phyloP scores from a whole-genome alignment of 2,329 filamentous ascomycete species.

The Aspergillus glaucus region DNA sequence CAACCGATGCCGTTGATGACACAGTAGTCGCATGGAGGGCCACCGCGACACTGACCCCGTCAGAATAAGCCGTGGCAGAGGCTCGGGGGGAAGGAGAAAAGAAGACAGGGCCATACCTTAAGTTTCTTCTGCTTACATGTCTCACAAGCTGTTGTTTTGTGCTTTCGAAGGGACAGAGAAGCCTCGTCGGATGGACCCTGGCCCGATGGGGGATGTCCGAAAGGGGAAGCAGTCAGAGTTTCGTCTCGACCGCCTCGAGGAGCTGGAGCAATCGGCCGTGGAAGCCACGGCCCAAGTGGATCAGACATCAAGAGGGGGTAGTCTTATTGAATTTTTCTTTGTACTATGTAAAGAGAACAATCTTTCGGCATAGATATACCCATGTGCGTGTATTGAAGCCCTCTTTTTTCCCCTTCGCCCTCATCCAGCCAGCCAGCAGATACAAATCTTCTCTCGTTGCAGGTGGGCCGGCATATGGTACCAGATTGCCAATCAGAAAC shows the following conservation, averaged over 20 bases:
- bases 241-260: neutral
- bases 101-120: slow-evolving; percentile 9
- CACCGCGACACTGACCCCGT: slow-evolving; percentile 19
- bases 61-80: neutral
- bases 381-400: neutral
- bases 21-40: slow-evolving; percentile 22
- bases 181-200: neutral
- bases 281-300: neutral
- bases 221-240: neutral
- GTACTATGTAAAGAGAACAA: neutral
- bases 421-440: neutral
- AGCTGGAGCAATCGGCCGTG: neutral
- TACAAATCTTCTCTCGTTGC: neutral
- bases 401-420: neutral
- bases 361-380: neutral
- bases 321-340: neutral
- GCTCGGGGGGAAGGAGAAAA: neutral
- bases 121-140: slow-evolving; percentile 19
- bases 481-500: neutral
- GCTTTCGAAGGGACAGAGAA: slow-evolving; percentile 5
- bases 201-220: neutral
- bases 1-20: slow-evolving; percentile 20
- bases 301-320: neutral
- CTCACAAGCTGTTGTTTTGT: slow-evolving; percentile 19
- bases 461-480: neutral